phyloP scores from a whole-genome alignment of 225 moss, liverwort and hornwort genomes.

The Neckera pumila region DNA sequence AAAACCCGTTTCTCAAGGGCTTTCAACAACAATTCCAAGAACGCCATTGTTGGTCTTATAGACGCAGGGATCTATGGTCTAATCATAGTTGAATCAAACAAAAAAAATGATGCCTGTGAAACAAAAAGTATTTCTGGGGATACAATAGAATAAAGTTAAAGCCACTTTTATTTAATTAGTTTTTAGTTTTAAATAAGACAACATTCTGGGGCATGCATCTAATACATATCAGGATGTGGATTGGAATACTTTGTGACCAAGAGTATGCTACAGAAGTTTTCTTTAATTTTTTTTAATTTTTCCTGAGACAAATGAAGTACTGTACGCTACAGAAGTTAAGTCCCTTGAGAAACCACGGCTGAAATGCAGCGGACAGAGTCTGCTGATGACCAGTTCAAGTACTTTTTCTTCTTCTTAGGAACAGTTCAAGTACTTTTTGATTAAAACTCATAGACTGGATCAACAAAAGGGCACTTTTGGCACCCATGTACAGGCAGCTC shows the following conservation, averaged over 20 bases:
- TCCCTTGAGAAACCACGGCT: no score
- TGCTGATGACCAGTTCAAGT: background rate
- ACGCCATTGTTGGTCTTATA: background rate
- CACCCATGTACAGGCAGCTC: background rate
- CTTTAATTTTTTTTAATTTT: no score
- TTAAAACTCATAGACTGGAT: background rate
- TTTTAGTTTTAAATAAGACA: background rate
- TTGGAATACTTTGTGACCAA: background rate
- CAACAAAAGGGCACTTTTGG: background rate
- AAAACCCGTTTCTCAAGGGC: no score
- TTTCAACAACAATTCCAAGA: background rate
- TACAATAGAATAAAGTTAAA: no score
- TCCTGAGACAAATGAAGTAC: no score
- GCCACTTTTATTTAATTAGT: no score
- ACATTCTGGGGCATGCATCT: background rate
- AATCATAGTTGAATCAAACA: background rate
- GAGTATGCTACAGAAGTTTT: no score
- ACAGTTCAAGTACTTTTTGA: background rate
- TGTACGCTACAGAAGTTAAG: no score
- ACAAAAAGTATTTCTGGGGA: background rate
- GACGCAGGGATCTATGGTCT: background rate
- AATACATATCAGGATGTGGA: background rate
- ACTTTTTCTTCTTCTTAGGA: no score
- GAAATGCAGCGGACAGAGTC: background rate
- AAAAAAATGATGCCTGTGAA: background rate